A percentile compares a stretch with the other conserved stretches of the same genome.
These are phyloP conservation scores for Fusarium sp. DNA, from an alignment of 2,329 filamentous ascomycete species.

Conservation along the genomic window DNA sequence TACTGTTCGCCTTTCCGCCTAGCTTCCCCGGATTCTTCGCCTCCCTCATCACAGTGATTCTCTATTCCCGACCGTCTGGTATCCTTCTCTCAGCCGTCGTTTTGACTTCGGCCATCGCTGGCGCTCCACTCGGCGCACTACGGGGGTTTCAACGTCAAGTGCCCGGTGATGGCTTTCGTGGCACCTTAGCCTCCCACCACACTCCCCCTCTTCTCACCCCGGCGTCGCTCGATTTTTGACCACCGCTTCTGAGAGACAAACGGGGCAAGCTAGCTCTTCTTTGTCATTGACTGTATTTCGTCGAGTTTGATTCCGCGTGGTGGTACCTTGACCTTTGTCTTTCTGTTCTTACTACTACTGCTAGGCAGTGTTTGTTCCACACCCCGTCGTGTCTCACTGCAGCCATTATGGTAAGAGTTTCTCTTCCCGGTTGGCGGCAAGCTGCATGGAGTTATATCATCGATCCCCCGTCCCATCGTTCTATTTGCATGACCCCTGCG, in stretches of 20 bases:
- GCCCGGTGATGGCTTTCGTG: slow-evolving; percentile 51
- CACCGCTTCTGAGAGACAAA: slow-evolving; percentile 44
- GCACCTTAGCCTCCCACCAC: slow-evolving; percentile 51
- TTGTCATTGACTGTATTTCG: slow-evolving; percentile 51
- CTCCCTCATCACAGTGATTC: slow-evolving; percentile 37
- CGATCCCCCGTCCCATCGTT: slow-evolving; percentile 49
- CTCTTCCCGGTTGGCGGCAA: slow-evolving; percentile 55
- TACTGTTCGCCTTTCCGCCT: slow-evolving; percentile 46
- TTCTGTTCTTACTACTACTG: slow-evolving; percentile 40
- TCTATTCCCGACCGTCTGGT: slow-evolving; percentile 39
- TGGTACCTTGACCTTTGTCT: slow-evolving; percentile 52
- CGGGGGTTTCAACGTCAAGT: slow-evolving; percentile 44
- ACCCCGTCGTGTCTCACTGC: slow-evolving; percentile 52
- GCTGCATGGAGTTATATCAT: slow-evolving; percentile 60
- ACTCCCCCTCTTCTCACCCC: slow-evolving; percentile 49
- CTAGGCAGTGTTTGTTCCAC: slow-evolving; percentile 47
- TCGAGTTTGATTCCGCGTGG: slow-evolving; percentile 52
- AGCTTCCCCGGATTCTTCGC: slow-evolving; percentile 39
- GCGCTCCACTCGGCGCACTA: slow-evolving; percentile 46
- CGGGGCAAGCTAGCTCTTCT: slow-evolving; percentile 45
- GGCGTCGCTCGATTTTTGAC: slow-evolving; percentile 47
- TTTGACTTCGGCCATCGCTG: slow-evolving; percentile 41
- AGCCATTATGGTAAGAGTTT: slow-evolving; percentile 63
- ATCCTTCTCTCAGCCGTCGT: slow-evolving; percentile 37
- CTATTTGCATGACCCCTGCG: slow-evolving; percentile 43